These are phyloP conservation scores for Suillus subluteus DNA, from an alignment of 768 basidiomycete genomes.

Conservation along the genomic window DNA sequence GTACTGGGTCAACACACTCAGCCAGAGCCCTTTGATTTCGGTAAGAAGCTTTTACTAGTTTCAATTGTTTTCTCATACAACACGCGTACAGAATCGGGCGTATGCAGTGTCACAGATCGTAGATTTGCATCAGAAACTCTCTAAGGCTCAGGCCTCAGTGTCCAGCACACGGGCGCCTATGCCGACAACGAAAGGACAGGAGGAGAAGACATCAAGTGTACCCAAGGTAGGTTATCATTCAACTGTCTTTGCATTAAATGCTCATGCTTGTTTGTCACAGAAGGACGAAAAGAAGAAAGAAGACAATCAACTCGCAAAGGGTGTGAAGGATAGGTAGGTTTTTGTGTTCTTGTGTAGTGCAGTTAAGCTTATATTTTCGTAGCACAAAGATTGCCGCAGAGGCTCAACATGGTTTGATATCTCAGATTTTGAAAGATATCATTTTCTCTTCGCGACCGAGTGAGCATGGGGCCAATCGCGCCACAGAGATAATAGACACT, in stretches of 20 bases:
- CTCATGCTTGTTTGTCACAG: conserved; percentile 19
- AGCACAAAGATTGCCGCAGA: conserved; percentile 91
- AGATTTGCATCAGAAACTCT: conserved; percentile 89
- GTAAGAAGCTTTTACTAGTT: conserved; percentile 46
- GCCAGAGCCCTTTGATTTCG: conserved; percentile 89
- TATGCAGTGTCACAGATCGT: conserved; percentile 91
- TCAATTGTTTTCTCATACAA: background rate
- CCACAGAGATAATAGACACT: conserved; percentile 39
- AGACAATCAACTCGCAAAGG: conserved; percentile 84
- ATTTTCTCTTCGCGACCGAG: conserved; percentile 69
- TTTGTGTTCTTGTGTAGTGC: conserved; percentile 20
- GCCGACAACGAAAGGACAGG: conserved; percentile 56
- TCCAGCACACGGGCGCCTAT: conserved; percentile 58
- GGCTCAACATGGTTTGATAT: conserved; percentile 91
- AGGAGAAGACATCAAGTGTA: conserved; percentile 37
- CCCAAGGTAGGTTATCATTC: conserved; percentile 43
- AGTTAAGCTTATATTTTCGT: conserved; percentile 1
- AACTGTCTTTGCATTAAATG: background rate
- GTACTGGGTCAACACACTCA: conserved; percentile 98
- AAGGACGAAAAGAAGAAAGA: conserved; percentile 82
- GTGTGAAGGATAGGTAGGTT: conserved; percentile 86
- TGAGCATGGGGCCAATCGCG: conserved; percentile 26
- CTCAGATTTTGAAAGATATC: conserved; percentile 92
- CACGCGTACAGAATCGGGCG: conserved; percentile 75
- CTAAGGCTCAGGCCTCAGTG: conserved; percentile 66